phyloP scores from a whole-genome alignment of 345 rosid species.

The Murraya paniculata region DNA sequence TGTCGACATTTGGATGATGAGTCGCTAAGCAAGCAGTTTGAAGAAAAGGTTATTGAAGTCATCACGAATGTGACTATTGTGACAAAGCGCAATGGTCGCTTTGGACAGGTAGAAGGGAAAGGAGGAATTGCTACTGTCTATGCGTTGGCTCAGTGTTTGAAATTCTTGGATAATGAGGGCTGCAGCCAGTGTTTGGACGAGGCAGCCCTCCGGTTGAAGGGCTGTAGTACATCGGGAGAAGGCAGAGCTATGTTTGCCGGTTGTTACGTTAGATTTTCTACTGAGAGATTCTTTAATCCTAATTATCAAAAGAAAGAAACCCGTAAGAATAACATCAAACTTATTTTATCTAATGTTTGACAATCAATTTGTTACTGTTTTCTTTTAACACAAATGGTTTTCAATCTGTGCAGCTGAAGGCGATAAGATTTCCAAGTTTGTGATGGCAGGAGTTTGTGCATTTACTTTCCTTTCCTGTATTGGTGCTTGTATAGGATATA shows the following conservation, averaged over 20 bases:
- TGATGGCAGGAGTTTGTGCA: conserved; percentile 16
- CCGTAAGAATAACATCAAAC: no score
- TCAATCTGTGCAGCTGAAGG: conserved; percentile 6
- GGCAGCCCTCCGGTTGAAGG: conserved; percentile 38
- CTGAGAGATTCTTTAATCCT: conserved; percentile 35
- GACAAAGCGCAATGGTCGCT: conserved; percentile 41
- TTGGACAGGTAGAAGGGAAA: conserved; percentile 28
- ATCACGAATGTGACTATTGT: conserved; percentile 34
- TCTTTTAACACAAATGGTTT: not conserved
- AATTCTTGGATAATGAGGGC: conserved; percentile 30
- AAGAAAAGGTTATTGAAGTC: conserved; percentile 24
- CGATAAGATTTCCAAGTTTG: not conserved
- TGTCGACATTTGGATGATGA: conserved; percentile 2
- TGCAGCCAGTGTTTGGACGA: conserved; percentile 51
- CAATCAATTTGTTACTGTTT: not conserved
- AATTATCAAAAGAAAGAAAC: not conserved
- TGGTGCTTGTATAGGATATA: conserved; percentile 49
- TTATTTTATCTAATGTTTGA: not conserved
- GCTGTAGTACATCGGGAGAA: conserved; percentile 39
- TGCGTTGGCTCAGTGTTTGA: conserved; percentile 78
- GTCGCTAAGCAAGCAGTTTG: conserved; percentile 13
- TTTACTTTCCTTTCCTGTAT: conserved; percentile 30
- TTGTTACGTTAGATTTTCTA: conserved; percentile 61
- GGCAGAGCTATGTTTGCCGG: conserved; percentile 66
- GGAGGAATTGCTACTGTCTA: conserved; percentile 32